Conservation (phyloP, 2,329 filamentous ascomycete species). For the Sclerotinia nivalis region DNA sequence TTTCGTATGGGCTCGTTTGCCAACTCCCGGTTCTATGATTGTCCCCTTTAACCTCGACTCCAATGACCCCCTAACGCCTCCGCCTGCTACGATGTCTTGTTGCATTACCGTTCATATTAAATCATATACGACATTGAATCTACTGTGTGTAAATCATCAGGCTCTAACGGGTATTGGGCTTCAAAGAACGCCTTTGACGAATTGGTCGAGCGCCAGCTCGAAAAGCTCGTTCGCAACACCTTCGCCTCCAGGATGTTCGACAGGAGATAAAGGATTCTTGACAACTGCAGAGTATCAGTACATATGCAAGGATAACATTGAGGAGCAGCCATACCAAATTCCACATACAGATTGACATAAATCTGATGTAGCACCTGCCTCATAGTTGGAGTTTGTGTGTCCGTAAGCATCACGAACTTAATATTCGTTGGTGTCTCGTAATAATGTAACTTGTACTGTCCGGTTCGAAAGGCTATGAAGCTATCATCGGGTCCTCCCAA, state of each 20-base stretch:
- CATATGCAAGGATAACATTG: neutral
- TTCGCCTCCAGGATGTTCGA: slow-evolving; percentile 67
- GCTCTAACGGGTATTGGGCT: neutral
- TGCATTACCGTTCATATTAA: neutral
- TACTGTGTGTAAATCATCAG: neutral
- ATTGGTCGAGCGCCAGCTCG: slow-evolving; percentile 73
- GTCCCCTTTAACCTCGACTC: neutral
- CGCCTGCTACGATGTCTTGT: neutral
- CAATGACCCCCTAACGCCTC: neutral
- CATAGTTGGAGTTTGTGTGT: slow-evolving; percentile 86
- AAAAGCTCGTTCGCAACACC: slow-evolving; percentile 73
- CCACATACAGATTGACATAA: slow-evolving; percentile 96
- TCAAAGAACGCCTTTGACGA: slow-evolving; percentile 64
- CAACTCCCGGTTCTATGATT: neutral
- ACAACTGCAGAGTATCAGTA: slow-evolving; percentile 53
- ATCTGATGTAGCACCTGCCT: slow-evolving; percentile 95
- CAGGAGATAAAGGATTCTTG: slow-evolving; percentile 68
- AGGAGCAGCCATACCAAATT: slow-evolving; percentile 69
- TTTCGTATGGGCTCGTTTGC: neutral
- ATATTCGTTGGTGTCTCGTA: slow-evolving; percentile 96
- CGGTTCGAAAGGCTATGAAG: slow-evolving; percentile 91
- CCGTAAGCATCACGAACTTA: slow-evolving; percentile 95
- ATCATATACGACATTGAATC: slow-evolving; percentile 1
- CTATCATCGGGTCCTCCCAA: slow-evolving; percentile 90
- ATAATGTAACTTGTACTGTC: slow-evolving; percentile 96